Base-by-base conservation (phyloP, 1,284 basidiomycete species). In the Rhodotorula sp. region DNA sequence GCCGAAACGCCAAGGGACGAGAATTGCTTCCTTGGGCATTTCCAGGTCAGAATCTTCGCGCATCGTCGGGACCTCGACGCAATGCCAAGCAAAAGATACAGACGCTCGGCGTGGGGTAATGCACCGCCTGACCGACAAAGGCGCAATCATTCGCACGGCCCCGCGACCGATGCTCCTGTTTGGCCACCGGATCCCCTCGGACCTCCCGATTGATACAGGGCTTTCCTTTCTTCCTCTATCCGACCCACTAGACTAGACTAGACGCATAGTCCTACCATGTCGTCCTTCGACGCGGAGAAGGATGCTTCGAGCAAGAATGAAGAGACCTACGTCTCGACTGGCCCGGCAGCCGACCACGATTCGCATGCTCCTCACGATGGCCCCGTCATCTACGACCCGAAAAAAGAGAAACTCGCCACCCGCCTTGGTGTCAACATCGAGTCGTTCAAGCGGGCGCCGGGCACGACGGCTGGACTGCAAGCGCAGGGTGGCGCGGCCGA, bases 401-500 rank as follows among this genome's bases (percentile, higher is more conserved):
- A 73, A 54, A 74, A 80, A 69, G 83, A 83, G 77, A 76, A 70
- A 15, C 56, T 76, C 49, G 68, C 67, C 72, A 83, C 83, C 3
- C 78, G 82, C 6, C 68, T 80, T 10, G 83, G 83, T 63, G 73
- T 83, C 63, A 82, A 71, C 60, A 62, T 74, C 20, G 80, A 82
- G 75, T 80, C 79, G 46, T 83, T 81, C 79, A 82, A 82, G 77
- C 79, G 78, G 12, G 83, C 83, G 22, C 83, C 83, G 1, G 82
- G 81, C 42, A 66, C 77, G 6, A 81, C 80, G 29, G 67, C 68
- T 24, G 80, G 79, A 49, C 75, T 77, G 44, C 71, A 77, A 15
- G 67, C 71, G 7, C 79, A 81, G 62, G 80, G 80, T 12, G 53
- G 24, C 62, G 61, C 30, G 30, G 68, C 30, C 42, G 68, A 67